Evolutionary conservation across 257 asterid genomes (phyloP).

Genomic region (Petunia axillaris): DNA sequence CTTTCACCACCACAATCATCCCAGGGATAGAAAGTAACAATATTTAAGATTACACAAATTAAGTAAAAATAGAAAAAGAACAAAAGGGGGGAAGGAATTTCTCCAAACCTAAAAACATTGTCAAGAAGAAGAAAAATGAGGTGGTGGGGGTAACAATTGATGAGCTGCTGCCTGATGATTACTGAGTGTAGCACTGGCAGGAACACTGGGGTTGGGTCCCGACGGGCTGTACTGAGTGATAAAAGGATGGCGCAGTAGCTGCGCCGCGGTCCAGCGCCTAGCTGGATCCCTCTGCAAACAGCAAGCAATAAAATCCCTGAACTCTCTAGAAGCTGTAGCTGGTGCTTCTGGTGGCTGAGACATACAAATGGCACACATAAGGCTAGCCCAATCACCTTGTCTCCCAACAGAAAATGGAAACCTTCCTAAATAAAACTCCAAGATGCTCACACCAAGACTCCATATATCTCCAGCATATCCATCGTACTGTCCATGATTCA

Average conservation of each 20-base stretch:
- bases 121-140: conserved; percentile 37
- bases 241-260: conserved; percentile 48
- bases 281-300: conserved; percentile 56
- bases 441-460: conserved; percentile 89
- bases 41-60: conserved; percentile 29
- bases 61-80: conserved; percentile 17
- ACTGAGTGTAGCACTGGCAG: conserved; percentile 19
- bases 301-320: conserved; percentile 47
- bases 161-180: conserved; percentile 32
- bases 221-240: conserved; percentile 35
- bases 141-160: conserved; percentile 34
- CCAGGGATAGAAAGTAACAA: conserved; percentile 16
- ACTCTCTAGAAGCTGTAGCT: conserved; percentile 64
- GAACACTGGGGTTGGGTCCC: neutral
- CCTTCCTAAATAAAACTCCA: conserved; percentile 78
- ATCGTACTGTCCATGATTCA: conserved; percentile 81
- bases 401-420: conserved; percentile 76
- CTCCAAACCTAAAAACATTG: conserved; percentile 12
- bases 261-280: conserved; percentile 42
- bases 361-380: conserved; percentile 91
- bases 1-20: conserved; percentile 19
- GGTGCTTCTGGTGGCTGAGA: conserved; percentile 92
- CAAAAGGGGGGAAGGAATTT: conserved; percentile 15
- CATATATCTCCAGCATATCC: conserved; percentile 93
- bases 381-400: conserved; percentile 92